phyloP scores from a whole-genome alignment of 192 early-diverging fungal species.

The Entomortierella lignicola region DNA sequence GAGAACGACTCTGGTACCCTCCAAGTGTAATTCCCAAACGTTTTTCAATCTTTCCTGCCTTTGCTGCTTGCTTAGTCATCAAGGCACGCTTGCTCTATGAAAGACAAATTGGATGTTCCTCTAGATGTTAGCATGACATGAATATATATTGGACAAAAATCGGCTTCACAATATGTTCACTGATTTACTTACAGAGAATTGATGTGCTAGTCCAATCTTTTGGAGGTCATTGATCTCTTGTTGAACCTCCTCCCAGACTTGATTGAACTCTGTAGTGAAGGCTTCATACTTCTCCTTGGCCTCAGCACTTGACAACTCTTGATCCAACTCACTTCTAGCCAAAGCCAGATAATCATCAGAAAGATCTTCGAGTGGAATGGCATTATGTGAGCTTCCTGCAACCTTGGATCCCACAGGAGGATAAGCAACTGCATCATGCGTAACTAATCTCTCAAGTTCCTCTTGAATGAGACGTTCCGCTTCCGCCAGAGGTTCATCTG shows the following conservation, averaged over 20 bases:
- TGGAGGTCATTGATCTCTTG: slow-evolving; percentile 13
- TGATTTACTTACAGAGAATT: slow-evolving; percentile 31
- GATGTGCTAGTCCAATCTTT: slow-evolving; percentile 16
- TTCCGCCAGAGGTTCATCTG: slow-evolving; percentile 37
- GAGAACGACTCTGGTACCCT: slow-evolving; percentile 83
- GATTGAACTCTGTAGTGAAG: slow-evolving; percentile 34
- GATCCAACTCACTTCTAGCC: slow-evolving; percentile 61
- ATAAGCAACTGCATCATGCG: slow-evolving; percentile 76
- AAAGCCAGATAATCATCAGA: slow-evolving; percentile 68
- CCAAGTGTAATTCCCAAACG: slow-evolving; percentile 82
- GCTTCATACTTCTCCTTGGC: slow-evolving; percentile 50
- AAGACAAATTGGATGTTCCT: neutral
- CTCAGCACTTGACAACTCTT: slow-evolving; percentile 45
- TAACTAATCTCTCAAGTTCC: slow-evolving; percentile 79
- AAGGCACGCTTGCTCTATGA: slow-evolving; percentile 66
- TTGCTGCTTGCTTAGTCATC: slow-evolving; percentile 80
- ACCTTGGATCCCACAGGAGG: slow-evolving; percentile 74
- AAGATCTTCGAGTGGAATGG: slow-evolving; percentile 56
- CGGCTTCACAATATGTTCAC: too few species aligned
- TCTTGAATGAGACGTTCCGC: slow-evolving; percentile 71
- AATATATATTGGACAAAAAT: too few species aligned
- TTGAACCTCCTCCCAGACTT: slow-evolving; percentile 38
- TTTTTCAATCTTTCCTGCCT: slow-evolving; percentile 89
- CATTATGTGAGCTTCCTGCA: slow-evolving; percentile 44
- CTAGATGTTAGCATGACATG: neutral